These are phyloP conservation scores for Trematosphaeria pertusa DNA, from an alignment of 2,329 filamentous ascomycete genomes.

Conservation along the genomic window DNA sequence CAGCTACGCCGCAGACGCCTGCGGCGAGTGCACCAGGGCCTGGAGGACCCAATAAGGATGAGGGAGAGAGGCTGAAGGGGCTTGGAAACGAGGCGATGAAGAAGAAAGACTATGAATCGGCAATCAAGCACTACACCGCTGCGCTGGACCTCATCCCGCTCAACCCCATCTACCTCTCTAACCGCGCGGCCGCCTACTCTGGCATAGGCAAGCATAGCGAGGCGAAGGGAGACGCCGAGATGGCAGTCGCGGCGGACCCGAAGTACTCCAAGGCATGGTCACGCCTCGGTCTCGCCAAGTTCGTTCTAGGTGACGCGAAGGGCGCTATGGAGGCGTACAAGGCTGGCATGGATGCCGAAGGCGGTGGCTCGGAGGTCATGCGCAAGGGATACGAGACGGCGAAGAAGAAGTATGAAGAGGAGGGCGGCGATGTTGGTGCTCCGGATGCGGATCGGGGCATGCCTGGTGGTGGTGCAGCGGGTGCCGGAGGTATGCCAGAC, in stretches of 20 bases:
- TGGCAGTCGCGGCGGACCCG: slow-evolving; percentile 86
- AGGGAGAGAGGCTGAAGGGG: slow-evolving; percentile 87
- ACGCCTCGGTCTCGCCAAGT: slow-evolving; percentile 86
- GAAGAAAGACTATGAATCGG: slow-evolving; percentile 83
- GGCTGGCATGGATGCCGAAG: slow-evolving; percentile 91
- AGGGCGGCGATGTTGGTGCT: slow-evolving; percentile 64
- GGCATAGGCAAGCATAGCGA: slow-evolving; percentile 83
- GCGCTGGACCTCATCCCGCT: slow-evolving; percentile 80
- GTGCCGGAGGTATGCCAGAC: slow-evolving; percentile 83
- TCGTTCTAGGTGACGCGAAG: slow-evolving; percentile 87
- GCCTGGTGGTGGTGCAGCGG: slow-evolving; percentile 57
- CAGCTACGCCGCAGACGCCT: slow-evolving; percentile 48
- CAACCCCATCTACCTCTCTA: slow-evolving; percentile 97
- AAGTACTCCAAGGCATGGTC: slow-evolving; percentile 98
- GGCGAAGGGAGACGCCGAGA: slow-evolving; percentile 86
- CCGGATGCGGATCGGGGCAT: slow-evolving; percentile 43
- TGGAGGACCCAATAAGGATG: slow-evolving; percentile 68
- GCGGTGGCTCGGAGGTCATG: slow-evolving; percentile 96
- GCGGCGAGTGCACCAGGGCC: slow-evolving; percentile 41
- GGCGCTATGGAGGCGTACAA: slow-evolving; percentile 95
- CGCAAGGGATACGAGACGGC: slow-evolving; percentile 96
- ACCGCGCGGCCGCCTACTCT: slow-evolving; percentile 92
- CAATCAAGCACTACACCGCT: slow-evolving; percentile 87
- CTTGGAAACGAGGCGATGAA: slow-evolving; percentile 95
- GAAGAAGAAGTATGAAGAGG: slow-evolving; percentile 83